These are phyloP conservation scores for Penicillium palitans DNA, from an alignment of 2,329 filamentous ascomycete genomes.

Conservation along the genomic window DNA sequence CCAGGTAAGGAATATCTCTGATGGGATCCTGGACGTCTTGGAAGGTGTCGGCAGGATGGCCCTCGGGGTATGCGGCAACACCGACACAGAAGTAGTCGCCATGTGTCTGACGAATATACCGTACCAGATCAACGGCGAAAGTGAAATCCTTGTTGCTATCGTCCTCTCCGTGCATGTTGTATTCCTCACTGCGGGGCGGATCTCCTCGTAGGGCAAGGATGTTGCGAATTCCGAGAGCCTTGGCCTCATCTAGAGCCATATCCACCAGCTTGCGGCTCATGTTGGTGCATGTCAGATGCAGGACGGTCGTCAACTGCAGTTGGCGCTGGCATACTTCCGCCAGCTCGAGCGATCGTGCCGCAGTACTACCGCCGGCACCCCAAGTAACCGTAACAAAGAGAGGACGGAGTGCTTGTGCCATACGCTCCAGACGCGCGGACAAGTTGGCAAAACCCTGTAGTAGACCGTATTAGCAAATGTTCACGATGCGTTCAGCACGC, in stretches of 20 bases:
- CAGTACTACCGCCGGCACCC: constrained; percentile 93
- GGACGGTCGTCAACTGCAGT: constrained; percentile 86
- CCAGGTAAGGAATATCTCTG: constrained; percentile 77
- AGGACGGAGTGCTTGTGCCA: constrained; percentile 86
- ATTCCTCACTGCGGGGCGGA: constrained; percentile 85
- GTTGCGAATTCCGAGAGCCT: constrained; percentile 85
- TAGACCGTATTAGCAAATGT: constrained; percentile 26
- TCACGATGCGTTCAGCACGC: constrained; percentile 19
- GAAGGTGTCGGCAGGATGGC: constrained; percentile 87
- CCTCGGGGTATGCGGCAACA: constrained; percentile 92
- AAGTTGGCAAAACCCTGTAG: constrained; percentile 82
- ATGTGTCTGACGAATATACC: constrained; percentile 80
- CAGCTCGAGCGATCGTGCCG: constrained; percentile 85
- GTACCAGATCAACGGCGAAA: constrained; percentile 85
- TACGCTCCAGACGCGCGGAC: constrained; percentile 87
- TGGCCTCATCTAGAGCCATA: constrained; percentile 85
- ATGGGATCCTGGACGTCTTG: constrained; percentile 70
- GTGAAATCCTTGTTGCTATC: constrained; percentile 76
- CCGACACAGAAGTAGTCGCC: constrained; percentile 96
- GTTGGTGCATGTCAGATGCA: constrained; percentile 97
- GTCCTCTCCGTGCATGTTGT: constrained; percentile 63
- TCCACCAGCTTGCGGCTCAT: constrained; percentile 88
- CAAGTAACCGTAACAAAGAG: constrained; percentile 97
- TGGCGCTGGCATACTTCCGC: constrained; percentile 94
- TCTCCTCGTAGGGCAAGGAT: constrained; percentile 91